Evolutionary conservation across 108 stramenopile species (phyloP).

Genomic region (Discostella stelligeroides): DNA sequence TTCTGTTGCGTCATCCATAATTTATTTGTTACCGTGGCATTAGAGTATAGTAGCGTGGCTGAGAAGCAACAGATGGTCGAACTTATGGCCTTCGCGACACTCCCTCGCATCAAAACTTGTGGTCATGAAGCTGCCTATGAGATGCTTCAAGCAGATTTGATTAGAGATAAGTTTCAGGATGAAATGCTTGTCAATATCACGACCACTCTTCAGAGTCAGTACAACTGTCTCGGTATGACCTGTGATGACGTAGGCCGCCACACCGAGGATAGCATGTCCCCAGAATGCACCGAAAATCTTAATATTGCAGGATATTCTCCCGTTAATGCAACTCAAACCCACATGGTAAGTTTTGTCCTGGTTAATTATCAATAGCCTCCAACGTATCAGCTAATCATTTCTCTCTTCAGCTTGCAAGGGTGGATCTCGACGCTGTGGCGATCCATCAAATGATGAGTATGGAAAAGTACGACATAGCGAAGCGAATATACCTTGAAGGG

Average conservation of each 20-base stretch:
- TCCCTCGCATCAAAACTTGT: conserved; percentile 70
- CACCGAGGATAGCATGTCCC: conserved; percentile 11
- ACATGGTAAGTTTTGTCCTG: conserved; percentile 28
- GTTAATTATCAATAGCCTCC: neutral
- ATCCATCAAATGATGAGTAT: conserved; percentile 68
- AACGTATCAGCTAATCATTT: neutral
- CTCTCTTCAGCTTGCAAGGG: conserved; percentile 49
- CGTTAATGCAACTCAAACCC: conserved; percentile 42
- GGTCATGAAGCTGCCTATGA: conserved; percentile 49
- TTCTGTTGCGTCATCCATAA: neutral
- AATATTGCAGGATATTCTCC: conserved; percentile 72
- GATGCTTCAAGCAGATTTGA: conserved; percentile 56
- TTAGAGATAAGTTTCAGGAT: conserved; percentile 23
- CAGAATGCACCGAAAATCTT: conserved; percentile 37
- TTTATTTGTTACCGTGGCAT: neutral
- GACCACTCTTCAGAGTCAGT: conserved; percentile 46
- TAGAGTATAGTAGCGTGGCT: conserved; percentile 38
- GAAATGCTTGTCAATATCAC: conserved; percentile 46
- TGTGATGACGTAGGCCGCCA: conserved; percentile 74
- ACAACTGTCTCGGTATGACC: conserved; percentile 71
- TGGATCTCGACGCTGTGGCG: conserved; percentile 76
- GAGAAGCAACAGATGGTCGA: conserved; percentile 58
- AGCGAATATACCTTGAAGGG: conserved; percentile 40
- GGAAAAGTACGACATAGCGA: conserved; percentile 58
- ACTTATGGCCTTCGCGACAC: conserved; percentile 47